These are phyloP conservation scores for Podaxis rugospora DNA, from an alignment of 768 basidiomycete species.

Conservation along the genomic window DNA sequence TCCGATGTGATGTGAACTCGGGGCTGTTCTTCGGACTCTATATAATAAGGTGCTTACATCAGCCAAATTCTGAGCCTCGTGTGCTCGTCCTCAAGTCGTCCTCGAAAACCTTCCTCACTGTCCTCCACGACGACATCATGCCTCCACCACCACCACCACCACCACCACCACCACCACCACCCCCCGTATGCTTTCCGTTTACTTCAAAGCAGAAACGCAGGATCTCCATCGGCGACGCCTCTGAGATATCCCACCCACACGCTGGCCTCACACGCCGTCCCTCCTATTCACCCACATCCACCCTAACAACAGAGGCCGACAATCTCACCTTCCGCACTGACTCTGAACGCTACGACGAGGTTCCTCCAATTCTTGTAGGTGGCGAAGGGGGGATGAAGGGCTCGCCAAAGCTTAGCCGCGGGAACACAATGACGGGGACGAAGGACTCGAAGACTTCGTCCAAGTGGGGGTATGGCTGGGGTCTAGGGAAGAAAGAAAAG, in stretches of 20 bases:
- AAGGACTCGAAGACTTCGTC: conserved; percentile 44
- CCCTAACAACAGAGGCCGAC: conserved; percentile 36
- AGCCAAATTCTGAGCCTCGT: background rate
- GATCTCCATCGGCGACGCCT: conserved; percentile 33
- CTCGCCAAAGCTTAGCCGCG: conserved; percentile 38
- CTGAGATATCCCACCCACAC: conserved; percentile 20
- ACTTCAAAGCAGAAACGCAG: conserved; percentile 41
- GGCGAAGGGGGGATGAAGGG: conserved; percentile 32
- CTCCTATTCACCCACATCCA: conserved; percentile 37
- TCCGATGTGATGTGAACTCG: background rate
- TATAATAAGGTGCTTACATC: background rate
- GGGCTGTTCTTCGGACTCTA: background rate
- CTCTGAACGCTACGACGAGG: conserved; percentile 56
- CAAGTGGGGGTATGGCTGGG: conserved; percentile 73
- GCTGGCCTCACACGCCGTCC: conserved; percentile 27
- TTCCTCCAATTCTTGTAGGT: conserved; percentile 29
- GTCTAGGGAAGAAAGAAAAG: conserved; percentile 52
- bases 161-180: no score
- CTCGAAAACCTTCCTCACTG: background rate
- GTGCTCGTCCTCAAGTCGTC: background rate
- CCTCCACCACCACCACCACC: conserved; percentile 39
- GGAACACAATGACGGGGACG: conserved; percentile 54
- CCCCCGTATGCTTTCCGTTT: conserved; percentile 62
- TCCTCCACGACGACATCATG: conserved; percentile 4
- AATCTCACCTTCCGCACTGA: conserved; percentile 57